These are phyloP conservation scores for Truncatella angustata DNA, from an alignment of 2,329 filamentous ascomycete genomes.

Conservation along the genomic window DNA sequence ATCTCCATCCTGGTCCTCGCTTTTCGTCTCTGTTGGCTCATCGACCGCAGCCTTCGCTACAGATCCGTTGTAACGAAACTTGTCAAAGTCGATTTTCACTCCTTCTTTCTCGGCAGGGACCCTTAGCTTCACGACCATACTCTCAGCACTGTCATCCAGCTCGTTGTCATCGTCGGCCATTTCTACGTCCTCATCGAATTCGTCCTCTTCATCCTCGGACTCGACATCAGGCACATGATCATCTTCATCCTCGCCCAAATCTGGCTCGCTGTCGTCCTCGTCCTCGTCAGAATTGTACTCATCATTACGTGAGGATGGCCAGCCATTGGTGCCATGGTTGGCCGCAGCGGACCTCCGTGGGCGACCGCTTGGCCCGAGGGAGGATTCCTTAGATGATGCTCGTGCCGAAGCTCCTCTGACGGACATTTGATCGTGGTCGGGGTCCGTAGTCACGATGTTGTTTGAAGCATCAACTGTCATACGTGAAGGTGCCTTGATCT, in stretches of 20 bases:
- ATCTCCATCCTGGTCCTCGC: conserved; percentile 27
- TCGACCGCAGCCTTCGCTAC: conserved; percentile 18
- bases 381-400: conserved; percentile 35
- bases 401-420: conserved; percentile 6
- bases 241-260: conserved; percentile 66
- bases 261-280: conserved; percentile 26
- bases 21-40: conserved; percentile 14
- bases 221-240: conserved; percentile 62
- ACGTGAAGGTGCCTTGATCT: conserved; percentile 69
- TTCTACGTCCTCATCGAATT: conserved; percentile 54
- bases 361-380: conserved; percentile 44
- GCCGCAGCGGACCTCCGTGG: conserved; percentile 50
- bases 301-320: conserved; percentile 38
- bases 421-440: conserved; percentile 28
- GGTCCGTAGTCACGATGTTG: conserved; percentile 43
- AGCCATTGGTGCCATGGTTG: conserved; percentile 50
- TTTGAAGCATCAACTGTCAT: conserved; percentile 59
- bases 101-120: conserved; percentile 41
- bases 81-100: conserved; percentile 29
- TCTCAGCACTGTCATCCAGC: conserved; percentile 46
- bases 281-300: conserved; percentile 61
- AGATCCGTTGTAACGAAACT: conserved; percentile 26
- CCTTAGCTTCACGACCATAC: conserved; percentile 73
- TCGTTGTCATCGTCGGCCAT: conserved; percentile 56
- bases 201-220: conserved; percentile 50